Base-by-base conservation (phyloP, 139 green algal species). In the Edaphochlamys debaryana region DNA sequence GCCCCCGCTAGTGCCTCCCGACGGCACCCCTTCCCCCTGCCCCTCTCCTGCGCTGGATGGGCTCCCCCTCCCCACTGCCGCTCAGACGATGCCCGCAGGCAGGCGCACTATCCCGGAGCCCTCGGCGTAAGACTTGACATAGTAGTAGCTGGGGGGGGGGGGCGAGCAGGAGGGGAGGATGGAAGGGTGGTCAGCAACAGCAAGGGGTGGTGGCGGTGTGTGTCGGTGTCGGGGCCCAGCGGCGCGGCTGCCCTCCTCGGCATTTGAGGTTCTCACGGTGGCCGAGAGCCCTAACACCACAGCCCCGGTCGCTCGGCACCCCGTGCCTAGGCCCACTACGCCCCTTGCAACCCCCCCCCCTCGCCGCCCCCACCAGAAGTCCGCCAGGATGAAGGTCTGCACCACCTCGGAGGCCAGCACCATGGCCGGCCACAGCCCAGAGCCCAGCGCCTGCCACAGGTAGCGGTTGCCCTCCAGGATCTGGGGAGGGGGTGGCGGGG, bases 321-420 rank as follows among this genome's bases (percentile, higher is more conserved):
- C n/a, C n/a, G n/a, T n/a, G n/a, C n/a, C n/a, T n/a, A n/a, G n/a
- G n/a, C n/a, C n/a, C n/a, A n/a, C n/a, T n/a, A 30, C 36, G 36
- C 64, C 17, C 36, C 34, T n/a, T 70, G 36, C 56, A 41, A 17
- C 27, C 3, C 23, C 4, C 40, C 67, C 40, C 8, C 17, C 29
- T 13, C 38, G 27, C 40, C 29, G 20, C 20, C 17, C 90, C 48
- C 87, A 96, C 92, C 97, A 99, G 90, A 99, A 99, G 91, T 99
- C 98, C 6, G 96, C 96, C 62, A 99, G 89, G 91, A 99, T 99
- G 89, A 97, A 96, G 15, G 98, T 99, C 88, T 99, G 97, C 78
- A 99, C 97, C 19, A 99, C 89, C 86, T 99, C 97, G 2, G 89
- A 96, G 9, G 98, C 73, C 77, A 99, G 90, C 69, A 99, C 97